Percentiles rank a stretch among this genome's conserved stretches.
phyloP scores from a whole-genome alignment of 1,139 yeast species.

The Blastobotrys serpentis region DNA sequence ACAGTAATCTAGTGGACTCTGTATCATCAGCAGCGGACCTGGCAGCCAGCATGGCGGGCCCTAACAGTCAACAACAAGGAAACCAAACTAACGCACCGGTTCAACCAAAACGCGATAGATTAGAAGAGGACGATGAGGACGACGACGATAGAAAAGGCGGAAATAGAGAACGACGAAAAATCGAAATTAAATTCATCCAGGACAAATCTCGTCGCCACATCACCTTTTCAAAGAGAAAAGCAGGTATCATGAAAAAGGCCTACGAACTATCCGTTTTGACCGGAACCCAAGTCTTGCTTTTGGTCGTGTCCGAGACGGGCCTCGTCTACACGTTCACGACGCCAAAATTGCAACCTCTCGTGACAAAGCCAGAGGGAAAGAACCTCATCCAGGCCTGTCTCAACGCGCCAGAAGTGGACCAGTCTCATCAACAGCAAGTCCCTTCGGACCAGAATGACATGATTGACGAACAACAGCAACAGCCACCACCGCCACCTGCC shows the following conservation, averaged over 20 bases:
- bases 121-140: constrained; percentile 50
- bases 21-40: constrained; percentile 12
- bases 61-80: constrained; percentile 7
- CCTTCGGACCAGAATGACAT: constrained; percentile 14
- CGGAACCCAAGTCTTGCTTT: constrained; percentile 90
- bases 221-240: constrained; percentile 95
- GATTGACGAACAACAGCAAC: constrained; percentile 16
- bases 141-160: constrained; percentile 72
- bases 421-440: constrained; percentile 12
- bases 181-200: constrained; percentile 94
- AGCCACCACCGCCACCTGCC: constrained; percentile 15
- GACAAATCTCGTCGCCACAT: constrained; percentile 97
- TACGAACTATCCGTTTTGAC: constrained; percentile 93
- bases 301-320: constrained; percentile 96
- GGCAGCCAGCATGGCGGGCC: constrained; percentile 6
- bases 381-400: constrained; percentile 94
- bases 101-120: constrained; percentile 27
- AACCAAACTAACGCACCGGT: constrained; percentile 16
- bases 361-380: constrained; percentile 95
- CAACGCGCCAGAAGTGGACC: constrained; percentile 72
- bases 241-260: constrained; percentile 98
- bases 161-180: constrained; percentile 87
- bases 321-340: constrained; percentile 98
- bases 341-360: constrained; percentile 95
- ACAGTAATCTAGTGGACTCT: constrained; percentile 21